Conservation (phyloP, 164 flowering plant genomes). For the Paratinospora sagittata region DNA sequence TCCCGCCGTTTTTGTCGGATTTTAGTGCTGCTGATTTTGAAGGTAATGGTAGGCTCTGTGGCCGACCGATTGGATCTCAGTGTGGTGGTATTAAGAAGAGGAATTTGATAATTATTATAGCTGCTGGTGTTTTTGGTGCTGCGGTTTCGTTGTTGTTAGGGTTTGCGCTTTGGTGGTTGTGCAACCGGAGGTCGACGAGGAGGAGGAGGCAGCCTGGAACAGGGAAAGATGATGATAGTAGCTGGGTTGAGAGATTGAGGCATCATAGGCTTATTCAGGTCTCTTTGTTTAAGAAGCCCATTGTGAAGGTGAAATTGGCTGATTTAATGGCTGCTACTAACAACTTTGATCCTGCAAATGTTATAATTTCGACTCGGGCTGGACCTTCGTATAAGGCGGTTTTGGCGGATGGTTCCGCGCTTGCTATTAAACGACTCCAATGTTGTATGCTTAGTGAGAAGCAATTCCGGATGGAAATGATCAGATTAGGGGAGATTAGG, state of each 20-base stretch:
- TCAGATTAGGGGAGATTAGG: constrained; percentile 53
- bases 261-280: constrained; percentile 46
- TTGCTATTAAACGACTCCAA: constrained; percentile 51
- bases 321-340: constrained; percentile 59
- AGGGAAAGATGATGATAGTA: constrained; percentile 24
- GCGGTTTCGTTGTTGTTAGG: constrained; percentile 41
- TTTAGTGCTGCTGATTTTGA: constrained; percentile 15
- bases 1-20: constrained; percentile 17
- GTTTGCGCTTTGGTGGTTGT: constrained; percentile 56
- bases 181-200: constrained; percentile 20
- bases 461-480: constrained; percentile 60
- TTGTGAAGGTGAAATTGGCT: constrained; percentile 52
- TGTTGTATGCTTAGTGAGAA: constrained; percentile 44
- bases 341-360: constrained; percentile 33
- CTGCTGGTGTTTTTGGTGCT: constrained; percentile 60
- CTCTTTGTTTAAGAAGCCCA: constrained; percentile 58
- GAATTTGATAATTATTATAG: constrained; percentile 35
- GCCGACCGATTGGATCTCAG: constrained; percentile 27
- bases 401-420: constrained; percentile 59
- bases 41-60: constrained; percentile 41
- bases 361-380: constrained; percentile 35
- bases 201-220: constrained; percentile 16
- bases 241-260: constrained; percentile 42
- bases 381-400: constrained; percentile 57
- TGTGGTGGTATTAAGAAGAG: constrained; percentile 33